A percentile compares a stretch with the other conserved stretches of the same genome.
Conservation (phyloP, 768 basidiomycete species). For the Trametes meyenii region DNA sequence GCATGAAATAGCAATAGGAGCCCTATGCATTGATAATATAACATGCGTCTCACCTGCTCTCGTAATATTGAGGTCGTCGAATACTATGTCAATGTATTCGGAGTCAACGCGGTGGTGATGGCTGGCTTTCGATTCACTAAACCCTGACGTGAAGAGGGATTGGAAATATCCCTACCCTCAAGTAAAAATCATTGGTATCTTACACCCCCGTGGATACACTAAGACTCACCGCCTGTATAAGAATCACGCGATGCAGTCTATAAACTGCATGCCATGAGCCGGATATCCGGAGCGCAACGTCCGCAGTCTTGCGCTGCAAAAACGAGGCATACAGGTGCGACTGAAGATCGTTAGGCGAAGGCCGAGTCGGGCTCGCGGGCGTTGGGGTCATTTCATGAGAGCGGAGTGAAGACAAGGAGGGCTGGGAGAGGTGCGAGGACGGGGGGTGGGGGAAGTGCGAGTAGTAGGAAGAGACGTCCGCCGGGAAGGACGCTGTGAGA, state of each 20-base stretch:
- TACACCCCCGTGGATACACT: not conserved
- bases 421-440: conserved; percentile 11
- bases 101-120: conserved; percentile 32
- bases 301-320: conserved; percentile 70
- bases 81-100: conserved; percentile 68
- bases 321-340: conserved; percentile 78
- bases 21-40: conserved; percentile 3
- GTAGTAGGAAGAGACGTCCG: not conserved
- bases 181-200: not conserved
- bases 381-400: conserved; percentile 23
- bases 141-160: conserved; percentile 83
- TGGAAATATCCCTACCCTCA: conserved; percentile 77
- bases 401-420: conserved; percentile 26
- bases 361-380: conserved; percentile 36
- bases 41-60: conserved; percentile 63
- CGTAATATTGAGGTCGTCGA: conserved; percentile 89
- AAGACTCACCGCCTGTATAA: conserved; percentile 79
- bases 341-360: conserved; percentile 62
- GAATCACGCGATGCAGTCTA: conserved; percentile 79
- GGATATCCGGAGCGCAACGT: conserved; percentile 71
- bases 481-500: conserved; percentile 12
- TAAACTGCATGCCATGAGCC: conserved; percentile 77
- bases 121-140: conserved; percentile 56
- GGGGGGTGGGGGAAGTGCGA: conserved; percentile 12
- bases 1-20: not conserved